phyloP scores from a whole-genome alignment of 148 eudicot species.

The Amaranthus cruentus region DNA sequence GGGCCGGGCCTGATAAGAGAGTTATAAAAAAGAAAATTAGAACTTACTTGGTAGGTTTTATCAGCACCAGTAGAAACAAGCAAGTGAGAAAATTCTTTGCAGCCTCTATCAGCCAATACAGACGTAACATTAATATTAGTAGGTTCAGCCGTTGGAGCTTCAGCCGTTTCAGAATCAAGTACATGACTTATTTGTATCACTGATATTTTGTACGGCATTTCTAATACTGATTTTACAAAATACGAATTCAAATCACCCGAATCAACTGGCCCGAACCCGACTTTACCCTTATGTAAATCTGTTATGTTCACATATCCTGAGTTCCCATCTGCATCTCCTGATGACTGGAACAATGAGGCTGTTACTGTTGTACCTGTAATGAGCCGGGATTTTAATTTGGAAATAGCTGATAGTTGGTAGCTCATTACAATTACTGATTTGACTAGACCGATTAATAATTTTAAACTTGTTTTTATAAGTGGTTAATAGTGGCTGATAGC shows the following conservation, averaged over 20 bases:
- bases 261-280: constrained; percentile 50
- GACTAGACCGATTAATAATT: too few relatives aligned
- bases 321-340: constrained; percentile 65
- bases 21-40: too few relatives aligned
- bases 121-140: constrained; percentile 32
- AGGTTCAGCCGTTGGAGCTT: constrained; percentile 69
- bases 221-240: constrained; percentile 52
- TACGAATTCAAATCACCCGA: constrained; percentile 29
- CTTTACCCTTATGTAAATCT: constrained; percentile 65
- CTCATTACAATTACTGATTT: too few relatives aligned
- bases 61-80: constrained; percentile 39
- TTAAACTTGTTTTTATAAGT: too few relatives aligned
- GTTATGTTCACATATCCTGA: constrained; percentile 78
- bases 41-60: constrained; percentile 30
- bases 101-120: constrained; percentile 48
- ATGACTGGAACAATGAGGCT: constrained; percentile 72
- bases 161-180: constrained; percentile 53
- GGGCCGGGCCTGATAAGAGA: too few relatives aligned
- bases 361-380: constrained; percentile 41
- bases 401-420: too few relatives aligned
- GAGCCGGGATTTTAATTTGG: too few relatives aligned
- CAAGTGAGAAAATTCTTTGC: constrained; percentile 49
- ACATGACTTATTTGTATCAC: constrained; percentile 58
- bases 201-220: constrained; percentile 59
- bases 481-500: too few relatives aligned